A percentile compares a stretch with the other conserved stretches of the same genome.
Conservation (phyloP, 1,139 yeast genomes). For the Meyerozyma smithsonii region DNA sequence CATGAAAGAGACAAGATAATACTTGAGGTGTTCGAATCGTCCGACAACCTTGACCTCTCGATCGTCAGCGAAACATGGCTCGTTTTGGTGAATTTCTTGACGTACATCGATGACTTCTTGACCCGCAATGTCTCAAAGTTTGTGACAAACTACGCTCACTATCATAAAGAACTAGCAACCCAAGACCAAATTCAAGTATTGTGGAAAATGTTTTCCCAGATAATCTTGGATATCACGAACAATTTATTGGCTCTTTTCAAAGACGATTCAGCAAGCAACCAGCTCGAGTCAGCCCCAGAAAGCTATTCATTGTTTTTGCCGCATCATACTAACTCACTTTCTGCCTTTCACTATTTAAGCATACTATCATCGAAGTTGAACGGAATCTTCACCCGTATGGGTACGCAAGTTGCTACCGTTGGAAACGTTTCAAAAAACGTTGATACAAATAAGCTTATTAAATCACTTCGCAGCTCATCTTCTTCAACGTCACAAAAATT, state of each 20-base stretch:
- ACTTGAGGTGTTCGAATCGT: slow-evolving; percentile 32
- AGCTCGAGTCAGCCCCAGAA: slow-evolving; percentile 33
- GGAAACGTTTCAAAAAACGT: slow-evolving; percentile 30
- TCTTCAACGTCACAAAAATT: slow-evolving; percentile 33
- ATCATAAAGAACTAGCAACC: slow-evolving; percentile 14
- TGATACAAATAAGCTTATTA: slow-evolving; percentile 37
- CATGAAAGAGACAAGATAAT: slow-evolving; percentile 27
- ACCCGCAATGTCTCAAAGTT: slow-evolving; percentile 29
- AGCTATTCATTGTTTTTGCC: slow-evolving; percentile 39
- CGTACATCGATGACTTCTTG: slow-evolving; percentile 31
- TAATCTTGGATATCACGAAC: background rate
- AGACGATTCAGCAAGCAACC: slow-evolving; percentile 26
- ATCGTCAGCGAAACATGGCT: slow-evolving; percentile 45
- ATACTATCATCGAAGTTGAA: slow-evolving; percentile 28
- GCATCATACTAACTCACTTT: slow-evolving; percentile 38
- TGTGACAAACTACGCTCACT: slow-evolving; percentile 36
- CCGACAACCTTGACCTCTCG: slow-evolving; percentile 40
- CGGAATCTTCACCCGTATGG: slow-evolving; percentile 28
- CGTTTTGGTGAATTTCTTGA: slow-evolving; percentile 33
- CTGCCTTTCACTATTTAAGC: slow-evolving; percentile 35
- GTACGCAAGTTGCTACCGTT: slow-evolving; percentile 27
- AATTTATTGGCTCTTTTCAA: slow-evolving; percentile 21
- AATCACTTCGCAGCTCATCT: slow-evolving; percentile 30
- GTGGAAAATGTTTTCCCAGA: background rate
- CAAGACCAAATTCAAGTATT: background rate